phyloP scores from a whole-genome alignment of 2,329 filamentous ascomycete genomes.

The Pseudocercospora musae region DNA sequence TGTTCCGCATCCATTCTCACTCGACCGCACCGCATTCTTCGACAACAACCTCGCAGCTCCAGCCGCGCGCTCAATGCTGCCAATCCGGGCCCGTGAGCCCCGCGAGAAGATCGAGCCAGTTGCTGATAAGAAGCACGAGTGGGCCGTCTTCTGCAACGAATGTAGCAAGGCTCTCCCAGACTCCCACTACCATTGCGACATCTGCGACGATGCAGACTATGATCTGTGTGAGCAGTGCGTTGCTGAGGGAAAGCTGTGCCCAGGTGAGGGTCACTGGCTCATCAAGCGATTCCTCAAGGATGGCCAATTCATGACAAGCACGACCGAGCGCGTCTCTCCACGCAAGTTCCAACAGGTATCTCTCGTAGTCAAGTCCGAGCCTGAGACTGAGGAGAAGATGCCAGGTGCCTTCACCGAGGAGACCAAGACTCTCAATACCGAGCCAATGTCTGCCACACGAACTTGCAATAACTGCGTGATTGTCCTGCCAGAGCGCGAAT shows the following conservation, averaged over 20 bases:
- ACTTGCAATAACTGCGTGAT: conserved; percentile 71
- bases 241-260: conserved; percentile 70
- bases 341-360: conserved; percentile 30
- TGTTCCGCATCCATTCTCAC: conserved; percentile 41
- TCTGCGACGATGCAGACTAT: conserved; percentile 89
- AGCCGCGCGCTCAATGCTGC: conserved; percentile 29
- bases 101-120: conserved; percentile 14
- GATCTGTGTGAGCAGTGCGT: conserved; percentile 85
- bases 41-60: conserved; percentile 15
- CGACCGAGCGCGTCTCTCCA: conserved; percentile 67
- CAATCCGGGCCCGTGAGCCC: conserved; percentile 40
- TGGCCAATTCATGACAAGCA: conserved; percentile 78
- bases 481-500: conserved; percentile 66
- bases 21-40: conserved; percentile 26
- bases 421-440: conserved; percentile 39
- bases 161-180: conserved; percentile 77
- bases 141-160: conserved; percentile 90
- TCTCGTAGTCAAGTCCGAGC: conserved; percentile 20
- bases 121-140: conserved; percentile 43
- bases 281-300: conserved; percentile 83
- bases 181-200: conserved; percentile 89
- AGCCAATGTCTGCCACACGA: conserved; percentile 48
- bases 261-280: conserved; percentile 80
- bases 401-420: conserved; percentile 46
- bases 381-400: conserved; percentile 41